These are phyloP conservation scores for Cercospora citrullina DNA, from an alignment of 2,329 filamentous ascomycete genomes.

Conservation along the genomic window DNA sequence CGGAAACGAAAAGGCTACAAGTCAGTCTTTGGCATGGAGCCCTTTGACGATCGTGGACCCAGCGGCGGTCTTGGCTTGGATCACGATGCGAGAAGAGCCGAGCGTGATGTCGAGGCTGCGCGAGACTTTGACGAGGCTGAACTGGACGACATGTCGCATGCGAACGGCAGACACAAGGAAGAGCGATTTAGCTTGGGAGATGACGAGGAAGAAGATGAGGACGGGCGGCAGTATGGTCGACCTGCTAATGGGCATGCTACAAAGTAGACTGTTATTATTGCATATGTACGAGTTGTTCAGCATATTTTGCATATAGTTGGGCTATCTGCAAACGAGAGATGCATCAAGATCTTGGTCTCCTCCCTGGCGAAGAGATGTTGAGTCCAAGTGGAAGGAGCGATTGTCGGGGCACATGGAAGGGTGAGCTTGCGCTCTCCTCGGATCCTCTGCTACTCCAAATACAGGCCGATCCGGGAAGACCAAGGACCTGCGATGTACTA, in stretches of 20 bases:
- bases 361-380: not conserved
- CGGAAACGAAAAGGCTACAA: constrained; percentile 50
- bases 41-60: constrained; percentile 45
- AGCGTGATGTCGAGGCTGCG: constrained; percentile 59
- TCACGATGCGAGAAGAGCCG: constrained; percentile 37
- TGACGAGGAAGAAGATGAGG: constrained; percentile 26
- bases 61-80: constrained; percentile 48
- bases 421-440: no score
- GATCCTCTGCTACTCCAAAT: no score
- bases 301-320: not conserved
- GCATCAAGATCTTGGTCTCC: not conserved
- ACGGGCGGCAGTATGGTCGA: constrained; percentile 10
- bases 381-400: no score
- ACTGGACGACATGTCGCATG: constrained; percentile 52
- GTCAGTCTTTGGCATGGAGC: constrained; percentile 42
- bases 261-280: not conserved
- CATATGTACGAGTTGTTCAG: not conserved
- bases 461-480: no score
- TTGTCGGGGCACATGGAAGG: no score
- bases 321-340: not conserved
- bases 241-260: constrained; percentile 16
- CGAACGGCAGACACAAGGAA: constrained; percentile 11
- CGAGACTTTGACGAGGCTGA: constrained; percentile 62
- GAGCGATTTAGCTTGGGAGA: constrained; percentile 30
- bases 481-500: no score